phyloP scores from a whole-genome alignment of 2,329 filamentous ascomycete species.

The Fusarium chuoi region DNA sequence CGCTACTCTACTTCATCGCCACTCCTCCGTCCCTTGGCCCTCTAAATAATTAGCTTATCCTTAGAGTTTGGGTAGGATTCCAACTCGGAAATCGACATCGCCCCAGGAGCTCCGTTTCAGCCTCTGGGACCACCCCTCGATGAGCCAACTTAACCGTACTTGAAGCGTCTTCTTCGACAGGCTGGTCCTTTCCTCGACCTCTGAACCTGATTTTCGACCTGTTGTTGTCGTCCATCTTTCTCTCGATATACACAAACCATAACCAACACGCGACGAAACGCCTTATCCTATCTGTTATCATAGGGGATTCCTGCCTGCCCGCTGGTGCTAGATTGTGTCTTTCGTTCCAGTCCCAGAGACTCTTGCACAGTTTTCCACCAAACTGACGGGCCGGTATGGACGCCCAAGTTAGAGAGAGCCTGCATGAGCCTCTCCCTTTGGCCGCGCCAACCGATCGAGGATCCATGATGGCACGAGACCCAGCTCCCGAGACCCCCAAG shows the following conservation, averaged over 20 bases:
- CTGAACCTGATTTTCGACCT: slow-evolving; percentile 8
- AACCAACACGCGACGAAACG: slow-evolving; percentile 30
- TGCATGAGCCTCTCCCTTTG: slow-evolving; percentile 45
- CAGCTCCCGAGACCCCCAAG: slow-evolving; percentile 49
- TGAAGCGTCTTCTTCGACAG: slow-evolving; percentile 29
- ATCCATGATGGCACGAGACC: slow-evolving; percentile 42
- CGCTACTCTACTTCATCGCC: neutral
- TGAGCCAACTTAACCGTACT: slow-evolving; percentile 29
- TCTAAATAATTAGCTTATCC: slow-evolving; percentile 22
- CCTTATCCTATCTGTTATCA: slow-evolving; percentile 23
- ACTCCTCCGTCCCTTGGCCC: neutral
- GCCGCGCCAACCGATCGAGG: slow-evolving; percentile 31
- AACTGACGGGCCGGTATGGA: slow-evolving; percentile 44
- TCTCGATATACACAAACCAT: slow-evolving; percentile 9
- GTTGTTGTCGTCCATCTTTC: slow-evolving; percentile 6
- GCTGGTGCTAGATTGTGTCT: slow-evolving; percentile 43
- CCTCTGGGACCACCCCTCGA: slow-evolving; percentile 39
- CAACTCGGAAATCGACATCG: slow-evolving; percentile 26
- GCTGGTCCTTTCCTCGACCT: slow-evolving; percentile 20
- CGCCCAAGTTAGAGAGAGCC: slow-evolving; percentile 38
- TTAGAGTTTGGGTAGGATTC: slow-evolving; percentile 36
- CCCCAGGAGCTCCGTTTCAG: slow-evolving; percentile 37
- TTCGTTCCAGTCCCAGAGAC: slow-evolving; percentile 43
- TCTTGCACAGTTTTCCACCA: slow-evolving; percentile 27
- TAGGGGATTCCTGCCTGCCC: slow-evolving; percentile 31